Percentiles rank a stretch among this genome's conserved stretches.
Evolutionary conservation across 1,139 yeast genomes (phyloP).

Genomic region (Blastobotrys indianensis): DNA sequence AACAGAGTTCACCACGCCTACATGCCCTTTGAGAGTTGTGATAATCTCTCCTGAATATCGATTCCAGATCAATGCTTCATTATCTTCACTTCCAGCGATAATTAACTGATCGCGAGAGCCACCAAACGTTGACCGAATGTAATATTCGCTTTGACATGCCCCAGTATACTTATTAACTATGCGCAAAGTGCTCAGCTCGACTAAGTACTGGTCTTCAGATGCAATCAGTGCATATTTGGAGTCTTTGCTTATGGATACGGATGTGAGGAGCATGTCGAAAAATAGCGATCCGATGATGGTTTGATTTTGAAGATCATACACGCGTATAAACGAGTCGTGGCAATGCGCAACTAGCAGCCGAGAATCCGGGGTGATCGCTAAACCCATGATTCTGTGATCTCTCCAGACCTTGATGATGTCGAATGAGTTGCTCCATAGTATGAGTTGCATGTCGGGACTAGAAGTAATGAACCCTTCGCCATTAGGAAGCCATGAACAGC

Average conservation of each 20-base stretch:
- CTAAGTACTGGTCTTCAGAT: slow-evolving; percentile 76
- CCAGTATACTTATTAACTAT: slow-evolving; percentile 63
- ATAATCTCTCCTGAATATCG: slow-evolving; percentile 65
- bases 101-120: slow-evolving; percentile 61
- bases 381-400: slow-evolving; percentile 56
- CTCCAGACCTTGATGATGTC: slow-evolving; percentile 38
- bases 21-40: slow-evolving; percentile 59
- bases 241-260: slow-evolving; percentile 43
- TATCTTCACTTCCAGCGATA: slow-evolving; percentile 80
- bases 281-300: not conserved
- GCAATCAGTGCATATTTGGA: slow-evolving; percentile 50
- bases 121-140: slow-evolving; percentile 78
- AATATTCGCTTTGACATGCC: slow-evolving; percentile 56
- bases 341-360: slow-evolving; percentile 57
- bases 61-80: slow-evolving; percentile 76
- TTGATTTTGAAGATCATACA: not conserved
- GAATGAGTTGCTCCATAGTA: slow-evolving; percentile 51
- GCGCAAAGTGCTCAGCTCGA: slow-evolving; percentile 53
- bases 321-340: slow-evolving; percentile 35
- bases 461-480: slow-evolving; percentile 63
- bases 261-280: slow-evolving; percentile 43
- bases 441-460: slow-evolving; percentile 69
- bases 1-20: slow-evolving; percentile 66
- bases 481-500: slow-evolving; percentile 69
- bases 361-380: slow-evolving; percentile 63